A percentile compares a stretch with the other conserved stretches of the same genome.
These are phyloP conservation scores for Corylus americana DNA, from an alignment of 306 rosid genomes.

Conservation along the genomic window DNA sequence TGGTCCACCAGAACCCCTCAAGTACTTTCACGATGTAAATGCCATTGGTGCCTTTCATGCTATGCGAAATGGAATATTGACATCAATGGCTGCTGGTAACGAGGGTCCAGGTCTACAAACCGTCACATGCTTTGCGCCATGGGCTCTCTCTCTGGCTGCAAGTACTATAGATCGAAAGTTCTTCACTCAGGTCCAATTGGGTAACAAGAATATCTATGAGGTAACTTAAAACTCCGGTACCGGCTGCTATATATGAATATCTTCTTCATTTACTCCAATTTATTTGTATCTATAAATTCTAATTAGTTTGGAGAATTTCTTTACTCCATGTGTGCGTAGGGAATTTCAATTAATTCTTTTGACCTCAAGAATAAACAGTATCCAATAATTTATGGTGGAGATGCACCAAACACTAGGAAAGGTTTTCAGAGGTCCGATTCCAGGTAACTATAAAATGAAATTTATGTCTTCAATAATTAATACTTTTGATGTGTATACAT, in stretches of 20 bases:
- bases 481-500: no score
- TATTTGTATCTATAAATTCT: no score
- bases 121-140: conserved; percentile 30
- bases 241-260: no score
- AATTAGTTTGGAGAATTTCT: background rate
- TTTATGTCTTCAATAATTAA: no score
- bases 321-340: conserved; percentile 30
- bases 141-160: conserved; percentile 65
- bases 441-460: conserved; percentile 29
- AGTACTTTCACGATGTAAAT: conserved; percentile 29
- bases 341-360: conserved; percentile 44
- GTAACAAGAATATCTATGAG: conserved; percentile 34
- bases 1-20: background rate
- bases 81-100: conserved; percentile 44
- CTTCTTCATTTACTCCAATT: no score
- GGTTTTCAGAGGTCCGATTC: conserved; percentile 4
- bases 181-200: conserved; percentile 37
- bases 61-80: conserved; percentile 42
- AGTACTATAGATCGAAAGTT: conserved; percentile 43
- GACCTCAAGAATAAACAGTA: conserved; percentile 29
- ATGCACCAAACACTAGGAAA: conserved; percentile 36
- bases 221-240: background rate
- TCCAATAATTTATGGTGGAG: conserved; percentile 45
- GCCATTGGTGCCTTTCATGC: conserved; percentile 65
- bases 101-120: conserved; percentile 25